Conservation (phyloP, 495 filamentous ascomycete species). For the Amorphotheca resinae region DNA sequence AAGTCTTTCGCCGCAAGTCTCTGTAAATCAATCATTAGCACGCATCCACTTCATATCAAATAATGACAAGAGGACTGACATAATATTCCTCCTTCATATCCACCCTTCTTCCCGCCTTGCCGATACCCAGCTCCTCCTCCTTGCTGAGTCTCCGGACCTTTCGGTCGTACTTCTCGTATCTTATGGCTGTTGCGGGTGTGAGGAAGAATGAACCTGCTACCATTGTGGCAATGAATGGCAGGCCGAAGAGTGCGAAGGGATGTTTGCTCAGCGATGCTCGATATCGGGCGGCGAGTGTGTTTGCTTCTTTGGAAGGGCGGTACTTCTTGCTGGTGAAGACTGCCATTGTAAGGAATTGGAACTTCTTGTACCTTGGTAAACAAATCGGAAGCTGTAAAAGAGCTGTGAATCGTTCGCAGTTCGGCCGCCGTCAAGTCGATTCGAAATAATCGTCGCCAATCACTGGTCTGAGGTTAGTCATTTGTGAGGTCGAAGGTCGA, state of each 20-base stretch:
- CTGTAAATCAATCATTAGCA: slow-evolving; percentile 30
- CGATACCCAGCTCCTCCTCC: slow-evolving; percentile 76
- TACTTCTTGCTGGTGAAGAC: slow-evolving; percentile 65
- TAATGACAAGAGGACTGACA: slow-evolving; percentile 37
- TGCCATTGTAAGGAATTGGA: slow-evolving; percentile 43
- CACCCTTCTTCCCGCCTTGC: slow-evolving; percentile 54
- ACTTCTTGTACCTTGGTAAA: too few relatives aligned
- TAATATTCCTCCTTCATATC: slow-evolving; percentile 91
- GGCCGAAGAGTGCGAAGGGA: slow-evolving; percentile 86
- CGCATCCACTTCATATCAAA: slow-evolving; percentile 1
- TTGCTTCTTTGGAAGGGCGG: slow-evolving; percentile 41
- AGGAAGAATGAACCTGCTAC: slow-evolving; percentile 92
- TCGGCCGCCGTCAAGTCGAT: too few relatives aligned
- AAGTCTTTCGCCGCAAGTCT: slow-evolving; percentile 81
- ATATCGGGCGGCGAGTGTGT: slow-evolving; percentile 65
- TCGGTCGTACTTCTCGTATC: slow-evolving; percentile 86
- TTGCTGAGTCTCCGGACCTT: slow-evolving; percentile 68
- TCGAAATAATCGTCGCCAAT: too few relatives aligned
- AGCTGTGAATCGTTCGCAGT: not conserved
- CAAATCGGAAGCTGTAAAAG: too few relatives aligned
- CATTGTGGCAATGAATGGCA: slow-evolving; percentile 88
- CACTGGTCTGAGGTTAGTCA: too few relatives aligned
- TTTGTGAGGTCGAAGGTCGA: too few relatives aligned
- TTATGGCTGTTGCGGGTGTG: slow-evolving; percentile 81
- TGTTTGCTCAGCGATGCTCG: slow-evolving; percentile 53